Evolutionary conservation across 169 alveolate genomes (phyloP), one percentile per base, ranked within the genome.

Genomic region (Eimeria praecox): DNA sequence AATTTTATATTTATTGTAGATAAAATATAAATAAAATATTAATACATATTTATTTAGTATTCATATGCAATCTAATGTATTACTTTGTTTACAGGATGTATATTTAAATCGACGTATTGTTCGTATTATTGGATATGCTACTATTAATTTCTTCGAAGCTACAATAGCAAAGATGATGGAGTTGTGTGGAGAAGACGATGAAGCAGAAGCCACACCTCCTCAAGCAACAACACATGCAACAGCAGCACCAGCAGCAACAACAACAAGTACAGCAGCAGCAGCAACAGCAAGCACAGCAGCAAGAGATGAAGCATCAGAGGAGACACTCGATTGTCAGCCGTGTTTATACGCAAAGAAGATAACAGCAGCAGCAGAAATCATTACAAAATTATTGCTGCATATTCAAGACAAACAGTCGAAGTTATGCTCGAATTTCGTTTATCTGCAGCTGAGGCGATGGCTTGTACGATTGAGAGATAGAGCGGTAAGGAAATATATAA

Each of bases 381-480:
- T 77, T 1, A 56, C 42, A 12, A 77, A n/a, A 10, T 35, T 77
- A 38, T 20, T 77, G 62, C 87, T 40, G 87, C 52, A 77, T 10
- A 33, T 30, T 14, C 52, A 35, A 38, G 87, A 42, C 33, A 30
- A 38, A 20, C 24, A 35, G 56, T 24, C 87, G 35, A 30, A 35
- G 49, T 77, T 77, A 20, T 77, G 87, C 87, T 18, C 87, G 0
- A 40, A 77, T 35, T 35, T 77, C 35, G 87, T 77, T 0, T 77
- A 77, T 35, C 54, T 77, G 20, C 87, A 77, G 35, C 52, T 77
- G 62, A 20, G 62, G 56, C 87, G 87, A 18, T 77, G 87, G 87
- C 59, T 77, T 20, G 62, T 77, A 16, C 27, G 87, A 18, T 33
- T 77, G 52, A 22, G 87, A 14, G 87, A 77, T 33, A 40, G 59